A percentile compares a stretch with the other conserved stretches of the same genome.
phyloP scores from a whole-genome alignment of 225 moss, liverwort and hornwort species.

The Marchantia paleacea region DNA sequence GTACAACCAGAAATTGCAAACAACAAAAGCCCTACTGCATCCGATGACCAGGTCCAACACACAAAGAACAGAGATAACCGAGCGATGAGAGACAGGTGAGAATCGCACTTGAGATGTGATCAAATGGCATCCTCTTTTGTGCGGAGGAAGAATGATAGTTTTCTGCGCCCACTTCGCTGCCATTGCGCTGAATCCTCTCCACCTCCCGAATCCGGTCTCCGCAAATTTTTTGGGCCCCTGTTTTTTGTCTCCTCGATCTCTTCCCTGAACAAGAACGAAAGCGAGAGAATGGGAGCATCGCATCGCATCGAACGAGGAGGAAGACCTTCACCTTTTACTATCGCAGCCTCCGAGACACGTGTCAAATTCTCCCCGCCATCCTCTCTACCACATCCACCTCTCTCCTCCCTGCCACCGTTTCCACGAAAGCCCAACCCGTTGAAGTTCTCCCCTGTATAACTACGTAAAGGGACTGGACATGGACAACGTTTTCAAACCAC shows the following conservation, averaged over 20 bases:
- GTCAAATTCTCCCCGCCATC: not conserved
- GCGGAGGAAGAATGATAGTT: slow-evolving; percentile 63
- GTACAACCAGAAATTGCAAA: too few relatives aligned
- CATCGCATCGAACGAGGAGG: not conserved
- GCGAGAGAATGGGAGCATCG: too few relatives aligned
- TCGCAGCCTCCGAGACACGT: not conserved
- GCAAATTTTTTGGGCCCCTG: not conserved
- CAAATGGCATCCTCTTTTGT: slow-evolving; percentile 84
- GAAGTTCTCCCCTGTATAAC: too few relatives aligned
- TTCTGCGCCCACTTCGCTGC: slow-evolving; percentile 80
- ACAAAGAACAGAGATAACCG: not conserved
- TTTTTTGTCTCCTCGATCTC: not conserved
- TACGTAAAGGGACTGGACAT: too few relatives aligned
- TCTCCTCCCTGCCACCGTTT: not conserved
- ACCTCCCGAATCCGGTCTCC: not conserved
- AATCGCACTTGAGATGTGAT: slow-evolving; percentile 60
- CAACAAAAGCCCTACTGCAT: not conserved
- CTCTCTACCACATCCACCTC: not conserved
- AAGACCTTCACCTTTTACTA: not conserved
- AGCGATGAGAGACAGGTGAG: not conserved
- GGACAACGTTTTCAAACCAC: too few relatives aligned
- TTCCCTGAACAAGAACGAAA: not conserved
- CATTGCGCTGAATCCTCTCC: slow-evolving; percentile 10
- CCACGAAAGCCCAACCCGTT: too few relatives aligned
- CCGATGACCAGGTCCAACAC: too few relatives aligned